Conservation (phyloP, 2,329 filamentous ascomycete species). For the Colletotrichum orbiculare region DNA sequence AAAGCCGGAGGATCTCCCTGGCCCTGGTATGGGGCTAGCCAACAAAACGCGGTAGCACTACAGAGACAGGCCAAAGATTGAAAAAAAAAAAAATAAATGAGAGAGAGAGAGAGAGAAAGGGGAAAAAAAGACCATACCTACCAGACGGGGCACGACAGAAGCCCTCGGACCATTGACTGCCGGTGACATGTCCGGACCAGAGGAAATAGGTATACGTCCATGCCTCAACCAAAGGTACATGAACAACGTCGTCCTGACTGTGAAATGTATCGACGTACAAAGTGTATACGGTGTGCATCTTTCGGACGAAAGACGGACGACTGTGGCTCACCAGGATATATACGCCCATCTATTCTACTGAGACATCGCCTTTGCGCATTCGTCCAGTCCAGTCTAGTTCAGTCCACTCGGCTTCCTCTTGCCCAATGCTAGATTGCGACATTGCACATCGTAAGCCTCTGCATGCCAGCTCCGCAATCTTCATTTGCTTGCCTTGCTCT, state of each 20-base stretch:
- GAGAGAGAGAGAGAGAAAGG: constrained; percentile 3
- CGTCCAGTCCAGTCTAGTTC: constrained; percentile 14
- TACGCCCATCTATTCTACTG: constrained; percentile 24
- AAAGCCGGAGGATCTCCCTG: constrained; percentile 29
- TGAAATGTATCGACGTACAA: neutral
- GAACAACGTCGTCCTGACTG: neutral
- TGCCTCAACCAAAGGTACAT: constrained; percentile 8
- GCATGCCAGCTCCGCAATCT: constrained; percentile 32
- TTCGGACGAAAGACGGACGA: neutral
- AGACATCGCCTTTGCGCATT: constrained; percentile 32
- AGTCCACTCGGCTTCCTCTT: neutral
- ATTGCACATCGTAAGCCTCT: constrained; percentile 34
- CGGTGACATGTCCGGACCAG: constrained; percentile 6
- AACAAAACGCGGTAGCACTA: constrained; percentile 15
- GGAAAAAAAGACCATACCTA: constrained; percentile 11
- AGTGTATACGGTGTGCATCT: too few relatives aligned
- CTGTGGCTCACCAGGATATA: constrained; percentile 8
- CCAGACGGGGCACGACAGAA: constrained; percentile 14
- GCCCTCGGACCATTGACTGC: constrained; percentile 3
- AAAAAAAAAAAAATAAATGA: neutral
- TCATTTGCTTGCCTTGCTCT: constrained; percentile 7
- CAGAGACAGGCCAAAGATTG: neutral
- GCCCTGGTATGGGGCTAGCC: constrained; percentile 33
- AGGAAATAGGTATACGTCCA: neutral
- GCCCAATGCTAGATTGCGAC: constrained; percentile 30